phyloP scores from a whole-genome alignment of 345 rosid species.

The Populus nigra region DNA sequence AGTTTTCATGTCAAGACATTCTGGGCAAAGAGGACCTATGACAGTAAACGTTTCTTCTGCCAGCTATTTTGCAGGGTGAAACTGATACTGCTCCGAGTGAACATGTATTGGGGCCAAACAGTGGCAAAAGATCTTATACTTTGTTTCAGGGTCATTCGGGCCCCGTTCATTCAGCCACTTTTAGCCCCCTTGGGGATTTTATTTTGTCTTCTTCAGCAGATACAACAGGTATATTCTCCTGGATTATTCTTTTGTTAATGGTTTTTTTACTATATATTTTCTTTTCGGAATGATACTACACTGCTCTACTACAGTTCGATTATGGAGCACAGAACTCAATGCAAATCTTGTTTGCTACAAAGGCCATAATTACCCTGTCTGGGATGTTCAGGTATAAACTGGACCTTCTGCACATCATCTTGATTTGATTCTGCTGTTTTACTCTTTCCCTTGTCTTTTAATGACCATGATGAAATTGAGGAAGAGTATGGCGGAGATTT shows the following conservation, averaged over 20 bases:
- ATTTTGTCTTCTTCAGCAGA: conserved; percentile 92
- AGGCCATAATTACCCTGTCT: conserved; percentile 99
- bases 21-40: conserved; percentile 3
- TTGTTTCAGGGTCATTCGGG: conserved; percentile 89
- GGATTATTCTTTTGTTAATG: not conserved
- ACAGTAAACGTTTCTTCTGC: conserved; percentile 22
- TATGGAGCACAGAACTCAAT: conserved; percentile 94
- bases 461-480: not conserved
- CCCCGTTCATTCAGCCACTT: conserved; percentile 85
- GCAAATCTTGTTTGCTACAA: conserved; percentile 98
- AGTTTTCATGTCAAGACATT: not conserved
- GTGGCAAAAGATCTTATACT: conserved; percentile 62
- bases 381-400: conserved; percentile 86
- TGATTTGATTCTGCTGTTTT: conserved; percentile 1
- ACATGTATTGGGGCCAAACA: conserved; percentile 40
- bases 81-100: conserved; percentile 53
- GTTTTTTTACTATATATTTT: not conserved
- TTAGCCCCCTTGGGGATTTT: conserved; percentile 89
- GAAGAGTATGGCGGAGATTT: not conserved
- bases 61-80: conserved; percentile 80
- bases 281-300: not conserved
- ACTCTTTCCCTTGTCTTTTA: not conserved
- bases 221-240: conserved; percentile 59
- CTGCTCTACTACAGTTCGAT: conserved; percentile 56
- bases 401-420: conserved; percentile 1